These are phyloP conservation scores for Alternaria alternata DNA, from an alignment of 2,329 filamentous ascomycete species.

Conservation along the genomic window DNA sequence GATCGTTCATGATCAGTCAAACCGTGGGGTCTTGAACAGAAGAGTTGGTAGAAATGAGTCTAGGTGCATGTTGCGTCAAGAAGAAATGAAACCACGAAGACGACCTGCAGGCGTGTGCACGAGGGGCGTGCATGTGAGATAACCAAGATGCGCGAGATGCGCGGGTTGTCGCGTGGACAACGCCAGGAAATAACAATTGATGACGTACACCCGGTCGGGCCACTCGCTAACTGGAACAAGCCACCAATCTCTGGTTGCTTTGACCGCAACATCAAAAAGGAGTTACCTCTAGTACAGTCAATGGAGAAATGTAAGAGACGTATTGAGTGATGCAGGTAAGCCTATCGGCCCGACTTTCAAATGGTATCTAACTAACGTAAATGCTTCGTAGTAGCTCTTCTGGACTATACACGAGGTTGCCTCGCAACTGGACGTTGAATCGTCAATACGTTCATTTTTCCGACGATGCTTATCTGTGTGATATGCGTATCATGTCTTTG, in stretches of 20 bases:
- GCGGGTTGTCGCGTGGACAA: constrained; percentile 15
- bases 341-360: not conserved
- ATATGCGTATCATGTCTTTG: not conserved
- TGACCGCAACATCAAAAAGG: not conserved
- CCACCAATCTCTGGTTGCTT: constrained; percentile 4
- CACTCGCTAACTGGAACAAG: constrained; percentile 2
- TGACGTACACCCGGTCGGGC: constrained; percentile 13
- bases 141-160: constrained; percentile 9
- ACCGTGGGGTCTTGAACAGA: not conserved
- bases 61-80: not conserved
- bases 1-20: constrained; percentile 53
- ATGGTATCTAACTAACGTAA: not conserved
- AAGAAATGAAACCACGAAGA: not conserved
- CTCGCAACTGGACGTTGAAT: not conserved
- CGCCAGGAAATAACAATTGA: constrained; percentile 4
- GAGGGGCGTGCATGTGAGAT: constrained; percentile 13
- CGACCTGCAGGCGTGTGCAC: constrained; percentile 3
- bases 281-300: not conserved
- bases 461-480: not conserved
- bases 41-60: not conserved
- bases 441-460: not conserved
- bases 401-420: not conserved
- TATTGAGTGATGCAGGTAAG: not conserved
- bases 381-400: not conserved
- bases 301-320: not conserved